These are phyloP conservation scores for Rubia occidens DNA, from an alignment of 305 asterid species.

Conservation along the genomic window DNA sequence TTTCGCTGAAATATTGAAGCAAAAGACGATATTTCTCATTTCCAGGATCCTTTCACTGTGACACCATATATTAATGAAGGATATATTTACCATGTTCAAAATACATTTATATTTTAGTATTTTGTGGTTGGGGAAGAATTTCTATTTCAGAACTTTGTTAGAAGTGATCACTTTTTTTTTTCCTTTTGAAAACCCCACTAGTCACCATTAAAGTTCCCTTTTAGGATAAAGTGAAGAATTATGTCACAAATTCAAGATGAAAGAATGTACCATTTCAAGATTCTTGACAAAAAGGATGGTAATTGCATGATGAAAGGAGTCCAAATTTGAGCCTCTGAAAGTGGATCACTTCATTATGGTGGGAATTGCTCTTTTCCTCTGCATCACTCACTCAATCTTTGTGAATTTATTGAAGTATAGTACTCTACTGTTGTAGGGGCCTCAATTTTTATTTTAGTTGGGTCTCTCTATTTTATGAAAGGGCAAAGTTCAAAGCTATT, in stretches of 20 bases:
- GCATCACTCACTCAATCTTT: neutral
- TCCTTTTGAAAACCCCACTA: neutral
- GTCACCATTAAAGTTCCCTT: neutral
- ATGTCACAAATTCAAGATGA: neutral
- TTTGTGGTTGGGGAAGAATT: neutral
- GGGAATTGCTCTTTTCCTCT: neutral
- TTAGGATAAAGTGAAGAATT: neutral
- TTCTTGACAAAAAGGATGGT: neutral
- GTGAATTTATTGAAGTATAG: neutral
- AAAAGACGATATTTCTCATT: no score
- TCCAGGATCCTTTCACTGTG: no score
- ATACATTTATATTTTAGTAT: no score
- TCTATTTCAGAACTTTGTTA: neutral
- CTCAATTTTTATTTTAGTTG: neutral
- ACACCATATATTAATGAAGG: no score
- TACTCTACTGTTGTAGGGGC: neutral
- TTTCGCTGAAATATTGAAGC: no score
- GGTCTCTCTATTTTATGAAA: neutral
- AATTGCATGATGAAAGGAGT: neutral
- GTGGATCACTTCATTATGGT: constrained; percentile 2
- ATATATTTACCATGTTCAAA: no score
- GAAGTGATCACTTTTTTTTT: neutral
- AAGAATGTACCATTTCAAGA: constrained; percentile 4
- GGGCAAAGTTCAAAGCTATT: neutral
- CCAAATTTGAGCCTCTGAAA: constrained; percentile 1